Evolutionary conservation across 2,329 filamentous ascomycete genomes (phyloP), one percentile per base, ranked within the genome.

Genomic region (Pseudogymnoascus sp.): DNA sequence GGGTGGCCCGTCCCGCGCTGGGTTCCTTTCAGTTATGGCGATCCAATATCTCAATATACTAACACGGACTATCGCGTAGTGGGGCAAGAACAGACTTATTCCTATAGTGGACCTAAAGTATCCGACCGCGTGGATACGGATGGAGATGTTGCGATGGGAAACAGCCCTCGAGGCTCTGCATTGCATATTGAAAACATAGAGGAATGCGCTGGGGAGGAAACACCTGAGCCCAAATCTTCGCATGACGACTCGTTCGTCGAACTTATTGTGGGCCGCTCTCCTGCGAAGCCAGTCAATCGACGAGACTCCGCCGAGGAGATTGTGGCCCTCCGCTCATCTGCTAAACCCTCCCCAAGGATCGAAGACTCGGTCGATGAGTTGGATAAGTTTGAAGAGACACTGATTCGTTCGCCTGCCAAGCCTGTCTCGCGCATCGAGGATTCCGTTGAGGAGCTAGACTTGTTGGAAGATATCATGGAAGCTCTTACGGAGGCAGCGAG

Each of bases 361-460:
- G 83, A 85, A 66, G 82, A 85, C 66, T 84, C 82, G 1, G 73
- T 85, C 5, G 82, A 84, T 66, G 82, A 82, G 62, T 73, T 85
- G 9, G 83, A 85, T 66, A 75, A 75, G 62, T 75, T 85, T 8
- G 57, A 59, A 33, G 57, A 59, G 13, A 26, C 24, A 24, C 6
- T 59, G 13, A 10, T 41, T 37, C 60, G 41, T 29, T 72, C 71
- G 6, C 71, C 72, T 71, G 78, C 66, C 41, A 73, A 74, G 58
- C 68, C 69, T 29, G 65, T 74, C 35, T 70, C 72, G 26, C 79
- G 82, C 15, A 86, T 87, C 58, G 84, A 87, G 68, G 84, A 86
- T 68, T 86, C 84, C 1, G 74, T 87, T 7, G 84, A 85, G 69
- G 83, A 83, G 64, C 74, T 87, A 17, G 84, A 87, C 68, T 76